These are phyloP conservation scores for Fraxinus albicans DNA, from an alignment of 305 asterid species.

Conservation along the genomic window DNA sequence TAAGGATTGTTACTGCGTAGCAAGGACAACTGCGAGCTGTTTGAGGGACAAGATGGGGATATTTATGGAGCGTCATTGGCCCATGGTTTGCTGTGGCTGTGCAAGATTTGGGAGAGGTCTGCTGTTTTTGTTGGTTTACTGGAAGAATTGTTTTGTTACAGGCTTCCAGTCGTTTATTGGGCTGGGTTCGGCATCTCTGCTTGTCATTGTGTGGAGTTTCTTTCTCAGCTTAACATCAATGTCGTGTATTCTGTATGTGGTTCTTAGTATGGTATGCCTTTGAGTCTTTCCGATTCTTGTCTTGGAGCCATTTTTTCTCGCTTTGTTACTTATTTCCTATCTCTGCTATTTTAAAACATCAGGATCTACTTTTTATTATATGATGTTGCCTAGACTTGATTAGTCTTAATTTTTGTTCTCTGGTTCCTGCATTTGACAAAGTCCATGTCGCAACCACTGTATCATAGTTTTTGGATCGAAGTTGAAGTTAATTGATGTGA, in stretches of 20 bases:
- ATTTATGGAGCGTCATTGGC: constrained; percentile 90
- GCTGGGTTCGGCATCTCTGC: constrained; percentile 87
- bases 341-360: constrained; percentile 6
- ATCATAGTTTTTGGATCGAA: not conserved
- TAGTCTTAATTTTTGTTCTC: constrained; percentile 22
- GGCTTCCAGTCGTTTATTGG: constrained; percentile 73
- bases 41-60: constrained; percentile 70
- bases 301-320: not conserved
- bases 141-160: constrained; percentile 71
- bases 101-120: constrained; percentile 52
- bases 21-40: constrained; percentile 51
- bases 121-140: constrained; percentile 57
- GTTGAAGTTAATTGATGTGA: constrained; percentile 1
- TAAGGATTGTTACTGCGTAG: constrained; percentile 64
- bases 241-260: constrained; percentile 85
- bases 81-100: constrained; percentile 81
- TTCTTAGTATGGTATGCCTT: constrained; percentile 90
- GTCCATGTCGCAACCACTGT: not conserved
- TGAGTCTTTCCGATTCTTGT: constrained; percentile 5
- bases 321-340: not conserved
- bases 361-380: constrained; percentile 18
- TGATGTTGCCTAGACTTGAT: not conserved
- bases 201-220: constrained; percentile 96
- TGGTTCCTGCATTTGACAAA: constrained; percentile 1
- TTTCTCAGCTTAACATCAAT: constrained; percentile 92